These are phyloP conservation scores for Thraustochytrium sp. DNA, from an alignment of 352 stramenopile species.

Conservation along the genomic window DNA sequence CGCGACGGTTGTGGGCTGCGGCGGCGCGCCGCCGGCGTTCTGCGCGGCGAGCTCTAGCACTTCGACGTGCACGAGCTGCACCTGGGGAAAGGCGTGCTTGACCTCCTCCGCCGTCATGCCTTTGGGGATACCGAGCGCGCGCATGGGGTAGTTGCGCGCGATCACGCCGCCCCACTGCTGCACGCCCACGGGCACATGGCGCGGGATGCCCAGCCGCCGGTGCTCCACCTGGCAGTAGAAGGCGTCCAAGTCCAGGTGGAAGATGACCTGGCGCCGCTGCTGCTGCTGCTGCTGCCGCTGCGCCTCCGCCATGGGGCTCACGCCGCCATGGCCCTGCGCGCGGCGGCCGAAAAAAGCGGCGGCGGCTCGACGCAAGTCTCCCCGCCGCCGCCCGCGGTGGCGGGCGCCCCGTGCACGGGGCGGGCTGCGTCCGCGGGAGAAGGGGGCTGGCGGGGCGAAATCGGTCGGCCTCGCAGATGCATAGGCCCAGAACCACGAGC, in stretches of 20 bases:
- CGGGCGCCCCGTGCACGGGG: no score
- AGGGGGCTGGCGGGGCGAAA: no score
- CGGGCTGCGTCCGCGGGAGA: no score
- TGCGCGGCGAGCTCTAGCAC: neutral
- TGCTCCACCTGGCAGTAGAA: constrained; percentile 46
- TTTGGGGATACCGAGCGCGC: constrained; percentile 19
- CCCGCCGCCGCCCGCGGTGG: no score
- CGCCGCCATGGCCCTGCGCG: no score
- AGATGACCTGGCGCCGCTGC: constrained; percentile 5
- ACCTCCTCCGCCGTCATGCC: constrained; percentile 39
- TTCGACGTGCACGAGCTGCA: constrained; percentile 44
- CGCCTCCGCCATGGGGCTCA: no score
- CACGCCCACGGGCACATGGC: constrained; percentile 8
- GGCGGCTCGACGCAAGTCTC: no score
- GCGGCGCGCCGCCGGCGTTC: neutral
- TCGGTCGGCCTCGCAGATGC: no score
- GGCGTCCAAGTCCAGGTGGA: constrained; percentile 48
- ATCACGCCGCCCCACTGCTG: constrained; percentile 45
- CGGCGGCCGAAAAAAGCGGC: no score
- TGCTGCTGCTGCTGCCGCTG: no score
- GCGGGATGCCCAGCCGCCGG: constrained; percentile 21
- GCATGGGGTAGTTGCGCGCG: constrained; percentile 43
- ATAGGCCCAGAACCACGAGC: no score
- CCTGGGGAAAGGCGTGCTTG: constrained; percentile 25
- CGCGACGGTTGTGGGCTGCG: no score